Conservation (phyloP, 2,329 filamentous ascomycete genomes). For the Basipetospora chlamydospora region DNA sequence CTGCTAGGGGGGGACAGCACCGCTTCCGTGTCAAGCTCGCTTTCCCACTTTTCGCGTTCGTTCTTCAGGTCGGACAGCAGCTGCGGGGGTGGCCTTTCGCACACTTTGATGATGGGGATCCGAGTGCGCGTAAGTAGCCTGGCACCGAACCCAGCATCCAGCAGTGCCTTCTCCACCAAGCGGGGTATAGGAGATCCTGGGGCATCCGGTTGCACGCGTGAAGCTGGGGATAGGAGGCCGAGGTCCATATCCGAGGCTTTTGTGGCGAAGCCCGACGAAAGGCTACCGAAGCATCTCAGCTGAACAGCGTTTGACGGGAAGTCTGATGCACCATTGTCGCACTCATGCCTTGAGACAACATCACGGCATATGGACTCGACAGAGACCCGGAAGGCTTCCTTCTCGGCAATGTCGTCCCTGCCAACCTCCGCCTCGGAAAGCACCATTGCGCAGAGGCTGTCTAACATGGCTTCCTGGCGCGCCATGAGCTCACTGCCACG, state of each 20-base stretch:
- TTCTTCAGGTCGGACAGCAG: conserved; percentile 47
- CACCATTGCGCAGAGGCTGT: conserved; percentile 29
- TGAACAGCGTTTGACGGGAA: conserved; percentile 45
- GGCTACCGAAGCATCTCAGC: conserved; percentile 67
- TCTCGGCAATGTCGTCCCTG: conserved; percentile 47
- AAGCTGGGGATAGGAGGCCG: conserved; percentile 54
- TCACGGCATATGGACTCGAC: conserved; percentile 52
- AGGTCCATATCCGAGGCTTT: conserved; percentile 87
- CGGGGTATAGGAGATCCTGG: conserved; percentile 52
- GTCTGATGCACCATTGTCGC: conserved; percentile 20
- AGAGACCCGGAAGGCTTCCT: conserved; percentile 52
- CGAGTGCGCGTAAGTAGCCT: conserved; percentile 64
- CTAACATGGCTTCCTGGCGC: conserved; percentile 33
- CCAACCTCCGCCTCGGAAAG: conserved; percentile 49
- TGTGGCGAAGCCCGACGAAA: conserved; percentile 73
- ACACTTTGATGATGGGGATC: conserved; percentile 80
- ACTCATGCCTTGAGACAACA: conserved; percentile 39
- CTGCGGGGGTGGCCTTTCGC: conserved; percentile 49
- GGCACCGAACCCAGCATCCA: conserved; percentile 60
- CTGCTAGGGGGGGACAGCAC: conserved; percentile 20
- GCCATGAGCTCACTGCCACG: conserved; percentile 8
- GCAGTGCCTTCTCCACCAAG: conserved; percentile 58
- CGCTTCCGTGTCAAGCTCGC: conserved; percentile 27
- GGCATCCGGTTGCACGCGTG: conserved; percentile 36
- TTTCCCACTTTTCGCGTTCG: conserved; percentile 60